These are phyloP conservation scores for Echinosophora koreensis DNA, from an alignment of 306 rosid genomes.

Conservation along the genomic window DNA sequence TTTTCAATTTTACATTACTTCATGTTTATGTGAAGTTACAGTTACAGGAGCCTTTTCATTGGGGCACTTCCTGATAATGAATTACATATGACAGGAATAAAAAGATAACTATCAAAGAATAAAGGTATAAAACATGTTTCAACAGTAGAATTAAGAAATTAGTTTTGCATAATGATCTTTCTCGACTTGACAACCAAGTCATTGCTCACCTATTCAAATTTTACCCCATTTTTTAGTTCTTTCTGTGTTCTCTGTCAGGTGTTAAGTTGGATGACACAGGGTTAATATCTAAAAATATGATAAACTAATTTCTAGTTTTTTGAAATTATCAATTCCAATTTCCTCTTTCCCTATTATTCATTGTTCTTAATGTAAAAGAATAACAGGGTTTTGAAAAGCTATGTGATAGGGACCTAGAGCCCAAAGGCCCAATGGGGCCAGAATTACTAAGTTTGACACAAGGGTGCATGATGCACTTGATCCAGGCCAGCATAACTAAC, in stretches of 20 bases:
- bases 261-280: background rate
- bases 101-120: too few species aligned
- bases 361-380: too few species aligned
- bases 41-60: background rate
- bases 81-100: background rate
- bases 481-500: too few species aligned
- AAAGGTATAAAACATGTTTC: background rate
- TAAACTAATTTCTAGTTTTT: background rate
- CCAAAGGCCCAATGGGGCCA: too few species aligned
- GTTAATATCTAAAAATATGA: too few species aligned
- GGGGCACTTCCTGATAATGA: background rate
- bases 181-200: background rate
- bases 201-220: background rate
- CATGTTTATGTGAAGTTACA: background rate
- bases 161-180: background rate
- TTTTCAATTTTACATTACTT: background rate
- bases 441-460: too few species aligned
- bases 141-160: background rate
- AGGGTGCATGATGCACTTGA: too few species aligned
- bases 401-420: too few species aligned
- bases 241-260: background rate
- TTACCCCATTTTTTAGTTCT: background rate
- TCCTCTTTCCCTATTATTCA: too few species aligned
- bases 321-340: background rate
- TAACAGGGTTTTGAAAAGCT: too few species aligned